Evolutionary conservation across 345 rosid genomes (phyloP).

Genomic region (Ricinus communis): DNA sequence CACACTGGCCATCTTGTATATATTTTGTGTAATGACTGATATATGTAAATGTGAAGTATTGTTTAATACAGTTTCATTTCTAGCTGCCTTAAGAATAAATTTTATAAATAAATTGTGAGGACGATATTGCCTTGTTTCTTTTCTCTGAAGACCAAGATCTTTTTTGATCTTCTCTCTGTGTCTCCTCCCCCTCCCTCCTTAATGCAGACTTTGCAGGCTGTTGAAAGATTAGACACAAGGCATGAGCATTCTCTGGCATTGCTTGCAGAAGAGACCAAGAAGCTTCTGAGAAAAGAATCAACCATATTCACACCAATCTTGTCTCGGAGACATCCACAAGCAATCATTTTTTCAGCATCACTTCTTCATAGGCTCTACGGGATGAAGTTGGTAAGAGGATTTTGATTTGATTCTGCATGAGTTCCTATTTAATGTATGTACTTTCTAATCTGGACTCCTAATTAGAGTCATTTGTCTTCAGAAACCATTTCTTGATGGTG

Average conservation of each 20-base stretch:
- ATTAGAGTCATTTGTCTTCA: conserved; percentile 36
- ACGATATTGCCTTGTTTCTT: not conserved
- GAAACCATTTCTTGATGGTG: conserved; percentile 92
- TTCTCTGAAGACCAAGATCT: not conserved
- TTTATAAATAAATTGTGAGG: too few relatives aligned
- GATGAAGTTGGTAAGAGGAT: conserved; percentile 76
- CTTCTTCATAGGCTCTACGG: conserved; percentile 91
- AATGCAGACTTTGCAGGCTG: conserved; percentile 60
- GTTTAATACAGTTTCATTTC: too few relatives aligned
- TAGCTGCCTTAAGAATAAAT: too few relatives aligned
- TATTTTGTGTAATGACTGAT: too few relatives aligned
- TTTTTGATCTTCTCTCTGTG: not conserved
- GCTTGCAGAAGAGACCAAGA: conserved; percentile 87
- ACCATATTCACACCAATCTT: conserved; percentile 69
- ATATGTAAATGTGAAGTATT: too few relatives aligned
- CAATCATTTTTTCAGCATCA: conserved; percentile 67
- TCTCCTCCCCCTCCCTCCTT: not conserved
- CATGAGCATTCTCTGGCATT: conserved; percentile 75
- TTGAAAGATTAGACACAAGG: conserved; percentile 63
- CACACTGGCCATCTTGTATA: too few relatives aligned
- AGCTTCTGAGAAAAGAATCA: conserved; percentile 74
- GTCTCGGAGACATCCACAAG: conserved; percentile 79
- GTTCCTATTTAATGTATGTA: not conserved
- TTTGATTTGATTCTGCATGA: conserved; percentile 19
- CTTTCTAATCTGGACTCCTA: not conserved